A percentile compares a stretch with the other conserved stretches of the same genome.
Evolutionary conservation across 306 rosid species (phyloP).

Genomic region (Hippophae tibetana): DNA sequence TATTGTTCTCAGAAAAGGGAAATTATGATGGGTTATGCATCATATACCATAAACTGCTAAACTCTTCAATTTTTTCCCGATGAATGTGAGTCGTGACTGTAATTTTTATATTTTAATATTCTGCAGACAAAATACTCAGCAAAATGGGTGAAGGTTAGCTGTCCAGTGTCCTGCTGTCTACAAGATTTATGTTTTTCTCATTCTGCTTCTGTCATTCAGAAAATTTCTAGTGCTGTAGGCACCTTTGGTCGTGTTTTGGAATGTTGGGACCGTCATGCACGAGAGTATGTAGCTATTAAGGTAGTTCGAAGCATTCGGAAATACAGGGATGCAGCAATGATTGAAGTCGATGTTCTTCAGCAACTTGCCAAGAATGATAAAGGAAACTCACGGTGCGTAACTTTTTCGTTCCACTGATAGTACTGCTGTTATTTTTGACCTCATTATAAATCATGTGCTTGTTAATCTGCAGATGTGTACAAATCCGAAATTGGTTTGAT

Average conservation of each 20-base stretch:
- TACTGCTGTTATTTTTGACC: conserved; percentile 6
- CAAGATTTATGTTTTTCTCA: background rate
- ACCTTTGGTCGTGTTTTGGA: conserved; percentile 87
- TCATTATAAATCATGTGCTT: conserved; percentile 15
- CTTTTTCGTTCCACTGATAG: background rate
- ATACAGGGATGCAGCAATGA: conserved; percentile 78
- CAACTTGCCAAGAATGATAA: conserved; percentile 70
- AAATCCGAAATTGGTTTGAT: conserved; percentile 95
- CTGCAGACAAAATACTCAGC: conserved; percentile 61
- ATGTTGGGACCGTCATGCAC: conserved; percentile 81
- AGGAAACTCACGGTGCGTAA: conserved; percentile 62
- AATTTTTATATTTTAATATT: conserved; percentile 1
- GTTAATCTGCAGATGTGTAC: conserved; percentile 90
- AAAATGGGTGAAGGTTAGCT: conserved; percentile 75
- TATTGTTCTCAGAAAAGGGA: too few relatives aligned
- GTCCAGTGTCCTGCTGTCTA: too few relatives aligned
- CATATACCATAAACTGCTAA: too few relatives aligned
- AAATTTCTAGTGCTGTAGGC: conserved; percentile 12
- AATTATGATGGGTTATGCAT: too few relatives aligned
- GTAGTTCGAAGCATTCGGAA: conserved; percentile 71
- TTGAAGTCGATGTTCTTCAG: conserved; percentile 72
- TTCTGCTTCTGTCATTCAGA: background rate
- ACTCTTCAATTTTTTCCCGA: background rate
- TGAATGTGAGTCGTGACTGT: too few relatives aligned
- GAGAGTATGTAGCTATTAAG: conserved; percentile 80